A percentile compares a stretch with the other conserved stretches of the same genome.
These are phyloP conservation scores for Fusarium sp. DNA, from an alignment of 2,329 filamentous ascomycete species.

Conservation along the genomic window DNA sequence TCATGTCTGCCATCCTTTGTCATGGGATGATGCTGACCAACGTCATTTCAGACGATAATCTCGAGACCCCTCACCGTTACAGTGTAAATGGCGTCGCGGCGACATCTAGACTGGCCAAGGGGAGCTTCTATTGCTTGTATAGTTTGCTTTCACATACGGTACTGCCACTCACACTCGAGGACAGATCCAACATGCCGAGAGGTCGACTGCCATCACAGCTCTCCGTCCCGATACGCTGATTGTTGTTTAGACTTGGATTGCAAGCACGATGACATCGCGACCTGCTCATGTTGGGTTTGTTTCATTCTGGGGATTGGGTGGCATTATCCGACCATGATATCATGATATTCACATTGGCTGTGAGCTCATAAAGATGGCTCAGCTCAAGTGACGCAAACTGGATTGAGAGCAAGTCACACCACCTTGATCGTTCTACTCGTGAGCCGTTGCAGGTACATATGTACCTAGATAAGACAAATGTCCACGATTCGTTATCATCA, in stretches of 20 bases:
- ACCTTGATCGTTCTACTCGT: background rate
- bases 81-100: conserved; percentile 35
- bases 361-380: no score
- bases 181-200: conserved; percentile 1
- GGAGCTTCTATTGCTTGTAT: background rate
- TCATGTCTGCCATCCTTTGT: conserved; percentile 31
- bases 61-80: conserved; percentile 38
- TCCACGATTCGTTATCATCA: no score
- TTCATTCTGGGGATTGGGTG: background rate
- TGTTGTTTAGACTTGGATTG: background rate
- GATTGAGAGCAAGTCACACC: background rate
- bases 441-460: background rate
- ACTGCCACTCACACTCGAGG: background rate
- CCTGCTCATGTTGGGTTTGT: background rate
- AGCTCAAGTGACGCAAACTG: background rate
- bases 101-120: background rate
- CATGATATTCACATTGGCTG: background rate
- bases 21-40: conserved; percentile 41
- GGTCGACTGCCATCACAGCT: background rate
- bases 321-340: conserved; percentile 5
- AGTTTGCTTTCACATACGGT: conserved; percentile 6
- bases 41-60: conserved; percentile 44
- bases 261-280: conserved; percentile 15
- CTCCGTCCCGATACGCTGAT: conserved; percentile 10
- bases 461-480: no score